Conservation (phyloP, 108 stramenopile species). For the Discostella stelligeroides region DNA sequence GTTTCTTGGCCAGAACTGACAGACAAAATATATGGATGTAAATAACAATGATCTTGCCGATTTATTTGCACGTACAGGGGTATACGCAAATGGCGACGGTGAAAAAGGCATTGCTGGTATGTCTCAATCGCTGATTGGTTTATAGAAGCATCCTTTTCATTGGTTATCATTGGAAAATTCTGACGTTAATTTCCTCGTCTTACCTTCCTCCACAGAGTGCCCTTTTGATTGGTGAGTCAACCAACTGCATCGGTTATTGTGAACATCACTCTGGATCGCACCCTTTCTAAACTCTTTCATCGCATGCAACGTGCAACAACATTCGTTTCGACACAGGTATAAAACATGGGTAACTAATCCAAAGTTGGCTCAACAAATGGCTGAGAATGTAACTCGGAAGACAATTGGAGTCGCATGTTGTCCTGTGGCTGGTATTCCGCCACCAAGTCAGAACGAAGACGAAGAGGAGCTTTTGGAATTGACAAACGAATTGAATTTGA, state of each 20-base stretch:
- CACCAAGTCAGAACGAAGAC: constrained; percentile 42
- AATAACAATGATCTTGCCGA: neutral
- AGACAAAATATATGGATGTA: too few species aligned
- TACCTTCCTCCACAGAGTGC: constrained; percentile 13
- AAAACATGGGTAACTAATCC: constrained; percentile 83
- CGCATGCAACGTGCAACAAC: too few species aligned
- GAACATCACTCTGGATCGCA: too few species aligned
- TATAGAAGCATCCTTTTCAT: neutral
- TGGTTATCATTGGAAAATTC: too few species aligned
- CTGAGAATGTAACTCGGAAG: constrained; percentile 68
- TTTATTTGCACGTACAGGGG: constrained; percentile 62
- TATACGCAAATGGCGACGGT: constrained; percentile 81
- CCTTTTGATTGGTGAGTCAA: constrained; percentile 38
- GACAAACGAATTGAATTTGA: constrained; percentile 55
- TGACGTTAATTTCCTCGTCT: neutral
- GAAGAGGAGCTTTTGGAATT: constrained; percentile 50
- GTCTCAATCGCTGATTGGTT: neutral
- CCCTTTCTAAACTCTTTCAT: too few species aligned
- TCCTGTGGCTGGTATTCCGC: constrained; percentile 56
- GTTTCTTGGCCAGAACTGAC: too few species aligned
- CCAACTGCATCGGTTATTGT: neutral
- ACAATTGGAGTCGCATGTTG: constrained; percentile 77
- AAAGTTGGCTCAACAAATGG: constrained; percentile 64
- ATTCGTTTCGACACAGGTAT: constrained; percentile 61
- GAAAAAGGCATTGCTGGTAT: constrained; percentile 58